These are phyloP conservation scores for Groenewaldozyma auringiensis DNA, from an alignment of 1,139 yeast genomes.

Conservation along the genomic window DNA sequence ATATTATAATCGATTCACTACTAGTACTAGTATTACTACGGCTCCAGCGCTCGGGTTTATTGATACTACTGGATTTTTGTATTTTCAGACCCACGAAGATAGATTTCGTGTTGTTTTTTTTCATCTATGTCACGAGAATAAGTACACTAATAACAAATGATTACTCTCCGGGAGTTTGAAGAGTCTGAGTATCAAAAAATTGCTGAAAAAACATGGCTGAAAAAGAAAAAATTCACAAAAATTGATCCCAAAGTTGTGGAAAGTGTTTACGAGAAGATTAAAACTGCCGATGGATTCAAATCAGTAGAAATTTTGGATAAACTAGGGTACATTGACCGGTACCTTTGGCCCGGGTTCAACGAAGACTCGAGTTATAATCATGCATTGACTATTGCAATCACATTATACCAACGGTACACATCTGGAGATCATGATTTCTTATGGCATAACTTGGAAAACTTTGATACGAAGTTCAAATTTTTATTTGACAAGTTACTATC, in stretches of 20 bases:
- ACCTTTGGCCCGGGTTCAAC: conserved; percentile 38
- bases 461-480: conserved; percentile 17
- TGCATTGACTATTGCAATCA: conserved; percentile 32
- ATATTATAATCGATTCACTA: no score
- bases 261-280: conserved; percentile 2
- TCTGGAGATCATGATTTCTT: no score
- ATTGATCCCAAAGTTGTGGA: conserved; percentile 8
- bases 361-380: conserved; percentile 37
- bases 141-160: no score
- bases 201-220: conserved; percentile 19
- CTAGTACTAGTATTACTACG: no score
- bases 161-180: conserved; percentile 14
- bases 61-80: no score
- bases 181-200: conserved; percentile 15
- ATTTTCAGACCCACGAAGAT: no score
- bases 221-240: conserved; percentile 2
- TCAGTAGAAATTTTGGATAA: conserved; percentile 14
- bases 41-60: no score
- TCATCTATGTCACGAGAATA: no score
- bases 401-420: conserved; percentile 8
- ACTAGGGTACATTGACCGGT: conserved; percentile 20
- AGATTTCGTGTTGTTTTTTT: no score
- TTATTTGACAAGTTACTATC: conserved; percentile 26
- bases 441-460: not conserved
- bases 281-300: not conserved